Evolutionary conservation across 805 yeast species (phyloP), one percentile per base, ranked within the genome.

Genomic region (Yarrowia sp.): DNA sequence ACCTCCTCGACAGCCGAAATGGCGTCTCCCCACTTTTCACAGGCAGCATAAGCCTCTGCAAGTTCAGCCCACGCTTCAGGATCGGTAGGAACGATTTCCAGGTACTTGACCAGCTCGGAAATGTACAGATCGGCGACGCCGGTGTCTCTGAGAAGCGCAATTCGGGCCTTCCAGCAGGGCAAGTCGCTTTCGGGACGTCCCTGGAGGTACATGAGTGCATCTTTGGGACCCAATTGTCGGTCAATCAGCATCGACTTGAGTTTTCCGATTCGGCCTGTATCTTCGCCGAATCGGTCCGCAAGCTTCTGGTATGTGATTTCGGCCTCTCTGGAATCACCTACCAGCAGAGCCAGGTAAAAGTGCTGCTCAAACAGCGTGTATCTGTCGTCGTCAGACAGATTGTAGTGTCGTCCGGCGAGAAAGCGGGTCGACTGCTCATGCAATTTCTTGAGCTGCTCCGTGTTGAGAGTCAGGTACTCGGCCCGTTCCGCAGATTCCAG

Each of bases 21-120:
- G 0, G 95, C 88, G 72, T 87, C 86, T 42, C 85, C 88, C 71
- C 84, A 87, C 73, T 87, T 86, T 1, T 92, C 92, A 9, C 82
- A 70, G 14, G 79, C 75, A 30, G 77, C 77, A 75, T 94, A 94
- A n/a, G 84, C 79, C 43, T 86, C 85, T 3, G 87, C 89, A 67
- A 92, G 80, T 76, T 91, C 96, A 58, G 86, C 82, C 97, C 96
- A 92, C 1, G 89, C 79, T 70, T 89, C 87, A 2, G 85, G 79
- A 76, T 95, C 98, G 20, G 87, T 76, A 0, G 98, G 97, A 72
- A 84, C 86, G 63, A 82, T 78, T 67, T 87, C 88, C 65, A 91
- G 77, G 71, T 83, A 85, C 42, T 80, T 82, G 12, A 80, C 79
- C 71, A 93, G 80, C 66, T 82, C 83, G 42, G 81, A 79, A 53